Evolutionary conservation across 1,284 basidiomycete genomes (phyloP), one percentile per base, ranked within the genome.

Genomic region (Cystobasidium pallidum): DNA sequence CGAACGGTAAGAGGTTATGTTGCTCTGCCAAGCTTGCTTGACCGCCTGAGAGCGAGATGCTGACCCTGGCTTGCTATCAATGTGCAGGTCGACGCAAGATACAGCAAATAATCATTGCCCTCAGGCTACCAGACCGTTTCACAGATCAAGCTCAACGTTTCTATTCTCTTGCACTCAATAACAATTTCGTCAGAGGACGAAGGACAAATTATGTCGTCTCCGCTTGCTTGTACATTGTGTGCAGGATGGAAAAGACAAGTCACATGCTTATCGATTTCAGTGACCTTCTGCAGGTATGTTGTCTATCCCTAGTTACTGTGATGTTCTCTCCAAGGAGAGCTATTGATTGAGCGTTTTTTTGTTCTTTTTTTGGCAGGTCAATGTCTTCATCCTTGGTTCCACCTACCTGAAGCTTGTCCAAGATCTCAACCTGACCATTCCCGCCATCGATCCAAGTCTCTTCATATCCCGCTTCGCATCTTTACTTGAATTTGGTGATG

Each of bases 221-320:
- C 0, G 90, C 94, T 58, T 99, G 96, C 81, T 85, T 98, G 62
- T 99, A 99, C 80, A 88, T 97, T 62, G 92, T 94, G 7, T 96
- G 94, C 79, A 83, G 96, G 70, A 89, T 94, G 81, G 91, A 91
- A 78, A 92, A 95, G 81, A 82, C 83, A 21, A 92, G 90, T 0
- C 92, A 95, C 80, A 99, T 99, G 96, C 88, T 99, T 43, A 99
- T 99, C 76, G 96, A 99, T 82, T 98, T 99, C 80, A 91, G 91
- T 17, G 94, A 96, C 79, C 84, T 93, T 32, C 85, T 97, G 28
- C 91, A 92, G 83, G 92, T 91, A 76, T 84, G 78, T 7, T 7
- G 74, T 67, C 65, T n/a, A n/a, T n/a, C n/a, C n/a, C n/a, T n/a
- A n/a, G n/a, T n/a, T n/a, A n/a, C n/a, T n/a, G n/a, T n/a, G n/a